Percentiles rank a stretch among this genome's conserved stretches.
Evolutionary conservation across 108 stramenopile species (phyloP).

Genomic region (Skeletonema menzelii): DNA sequence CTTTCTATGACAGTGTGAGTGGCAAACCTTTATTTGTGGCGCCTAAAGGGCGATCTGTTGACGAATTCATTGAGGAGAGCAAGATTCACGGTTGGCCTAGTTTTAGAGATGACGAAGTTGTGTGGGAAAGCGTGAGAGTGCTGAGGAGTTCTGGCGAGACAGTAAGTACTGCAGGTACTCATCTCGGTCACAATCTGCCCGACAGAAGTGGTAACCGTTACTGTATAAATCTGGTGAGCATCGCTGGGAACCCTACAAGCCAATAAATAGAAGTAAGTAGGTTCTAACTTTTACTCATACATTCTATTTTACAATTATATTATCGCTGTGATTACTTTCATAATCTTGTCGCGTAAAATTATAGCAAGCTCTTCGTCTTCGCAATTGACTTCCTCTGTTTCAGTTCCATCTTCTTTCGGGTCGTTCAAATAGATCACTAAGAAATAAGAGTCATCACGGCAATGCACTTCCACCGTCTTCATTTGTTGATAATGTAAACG

Average conservation of each 20-base stretch:
- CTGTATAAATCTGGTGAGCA: conserved; percentile 92
- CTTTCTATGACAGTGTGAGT: conserved; percentile 52
- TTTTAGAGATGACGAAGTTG: conserved; percentile 67
- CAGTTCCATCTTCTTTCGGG: conserved; percentile 53
- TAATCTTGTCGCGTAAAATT: conserved; percentile 26
- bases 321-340: background rate
- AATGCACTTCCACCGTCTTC: conserved; percentile 46
- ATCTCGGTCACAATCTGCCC: conserved; percentile 83
- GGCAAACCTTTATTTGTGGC: conserved; percentile 45
- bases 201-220: conserved; percentile 85
- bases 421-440: conserved; percentile 57
- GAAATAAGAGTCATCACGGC: conserved; percentile 38
- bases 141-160: conserved; percentile 81
- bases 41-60: conserved; percentile 50
- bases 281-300: background rate
- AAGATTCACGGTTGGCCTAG: conserved; percentile 72
- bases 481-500: conserved; percentile 61
- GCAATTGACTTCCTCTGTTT: conserved; percentile 60
- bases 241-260: conserved; percentile 66
- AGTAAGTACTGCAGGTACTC: conserved; percentile 81
- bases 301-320: background rate
- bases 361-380: conserved; percentile 42
- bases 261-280: background rate
- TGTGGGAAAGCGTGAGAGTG: conserved; percentile 90
- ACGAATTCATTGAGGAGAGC: conserved; percentile 51